Conservation (phyloP, 2,329 filamentous ascomycete genomes). For the Trichoderma polysporum region DNA sequence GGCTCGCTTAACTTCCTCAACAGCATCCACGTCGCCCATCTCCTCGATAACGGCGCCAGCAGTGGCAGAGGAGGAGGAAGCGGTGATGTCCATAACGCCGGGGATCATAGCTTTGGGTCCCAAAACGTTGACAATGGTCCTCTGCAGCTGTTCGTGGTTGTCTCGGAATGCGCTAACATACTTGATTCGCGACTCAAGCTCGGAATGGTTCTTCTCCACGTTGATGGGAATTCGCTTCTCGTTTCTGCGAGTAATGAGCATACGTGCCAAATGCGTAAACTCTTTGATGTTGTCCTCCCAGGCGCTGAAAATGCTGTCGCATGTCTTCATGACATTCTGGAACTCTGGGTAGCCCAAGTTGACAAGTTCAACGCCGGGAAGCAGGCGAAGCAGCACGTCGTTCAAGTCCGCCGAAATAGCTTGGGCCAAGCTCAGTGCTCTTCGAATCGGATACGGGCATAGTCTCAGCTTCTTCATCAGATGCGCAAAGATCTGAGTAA, state of each 20-base stretch:
- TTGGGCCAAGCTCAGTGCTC: constrained; percentile 91
- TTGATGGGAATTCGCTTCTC: constrained; percentile 99
- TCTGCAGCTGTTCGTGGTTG: constrained; percentile 96
- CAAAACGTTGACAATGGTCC: constrained; percentile 95
- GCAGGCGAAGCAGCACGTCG: constrained; percentile 76
- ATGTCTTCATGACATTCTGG: constrained; percentile 75
- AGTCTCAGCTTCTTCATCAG: constrained; percentile 98
- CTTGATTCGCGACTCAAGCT: constrained; percentile 85
- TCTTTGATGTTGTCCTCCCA: constrained; percentile 98
- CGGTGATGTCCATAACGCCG: constrained; percentile 40
- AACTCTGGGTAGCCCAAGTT: constrained; percentile 93
- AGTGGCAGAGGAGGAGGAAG: constrained; percentile 43
- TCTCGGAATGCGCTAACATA: constrained; percentile 94
- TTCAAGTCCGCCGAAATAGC: constrained; percentile 94
- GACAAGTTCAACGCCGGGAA: constrained; percentile 85
- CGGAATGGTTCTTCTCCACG: constrained; percentile 80
- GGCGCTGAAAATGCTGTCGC: constrained; percentile 80
- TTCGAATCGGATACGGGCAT: constrained; percentile 89
- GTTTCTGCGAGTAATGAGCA: constrained; percentile 87
- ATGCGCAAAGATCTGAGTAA: constrained; percentile 87
- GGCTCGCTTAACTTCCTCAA: constrained; percentile 92
- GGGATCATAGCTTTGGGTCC: constrained; percentile 67
- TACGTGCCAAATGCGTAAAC: constrained; percentile 95
- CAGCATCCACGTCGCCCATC: constrained; percentile 94
- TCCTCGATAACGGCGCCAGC: constrained; percentile 75